Base-by-base conservation (phyloP, 2,329 filamentous ascomycete species). In the Venturia pyrina region DNA sequence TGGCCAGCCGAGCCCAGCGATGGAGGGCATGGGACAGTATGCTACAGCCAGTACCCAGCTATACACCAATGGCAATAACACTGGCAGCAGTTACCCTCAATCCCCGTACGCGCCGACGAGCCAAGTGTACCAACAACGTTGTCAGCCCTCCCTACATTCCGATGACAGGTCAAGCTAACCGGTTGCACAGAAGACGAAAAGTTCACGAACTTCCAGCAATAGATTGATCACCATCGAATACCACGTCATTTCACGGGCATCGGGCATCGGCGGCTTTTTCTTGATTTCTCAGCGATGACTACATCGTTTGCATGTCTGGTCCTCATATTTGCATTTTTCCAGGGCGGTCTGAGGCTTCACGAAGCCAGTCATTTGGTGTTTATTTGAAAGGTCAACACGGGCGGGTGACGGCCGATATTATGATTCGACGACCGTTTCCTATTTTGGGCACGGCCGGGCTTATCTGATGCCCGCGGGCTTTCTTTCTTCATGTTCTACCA, bases 11-110 rank as follows among this genome's bases (percentile, higher is more conserved):
- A 75, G 77, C 64, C 72, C 72, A 69, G 76, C 80, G 66, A 75
- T 80, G 65, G 80, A 82, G 68, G 78, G 79, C 70, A 80, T 81
- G 70, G 76, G 77, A 70, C 80, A 82, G 75, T 82, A 82, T 73
- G 72, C 70, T 48, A 74, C 73, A 69, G 72, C 74, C 66, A 75
- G 72, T 69, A 75, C 74, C 65, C 75, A 76, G 70, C 74, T 78
- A 69, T 81, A 80, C 72, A 72, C 62, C 73, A 72, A 67, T 59
- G 28, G 53, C 50, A 65, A 41, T 74, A 76, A 70, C 76, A 76
- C 75, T 73, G 78, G 74, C 71, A 76, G 72, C 71, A 80, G 79
- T 74, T 82, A 82, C 69, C 80, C 80, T 34, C 80, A 80, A 70
- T 82, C 80, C 67, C 80, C 80, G 19, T 82, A 82, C 70, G 76